phyloP scores from a whole-genome alignment of 306 rosid genomes.

The Castanopsis chinensis region DNA sequence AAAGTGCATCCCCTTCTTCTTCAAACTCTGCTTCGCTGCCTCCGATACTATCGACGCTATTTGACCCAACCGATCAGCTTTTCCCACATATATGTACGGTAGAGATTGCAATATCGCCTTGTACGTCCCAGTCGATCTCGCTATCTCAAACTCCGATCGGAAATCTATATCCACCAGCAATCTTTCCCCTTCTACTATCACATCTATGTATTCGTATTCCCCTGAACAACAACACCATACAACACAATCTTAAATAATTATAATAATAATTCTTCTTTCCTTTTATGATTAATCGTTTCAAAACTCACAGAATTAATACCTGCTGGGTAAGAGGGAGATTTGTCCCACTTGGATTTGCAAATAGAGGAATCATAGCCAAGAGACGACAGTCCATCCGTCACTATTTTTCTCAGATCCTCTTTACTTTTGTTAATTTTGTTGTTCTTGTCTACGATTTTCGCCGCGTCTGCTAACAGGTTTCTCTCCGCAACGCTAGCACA shows the following conservation, averaged over 20 bases:
- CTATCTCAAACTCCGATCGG: conserved; percentile 93
- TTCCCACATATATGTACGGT: conserved; percentile 84
- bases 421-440: conserved; percentile 57
- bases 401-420: conserved; percentile 70
- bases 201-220: conserved; percentile 91
- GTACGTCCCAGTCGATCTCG: conserved; percentile 83
- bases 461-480: conserved; percentile 81
- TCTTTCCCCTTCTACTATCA: conserved; percentile 68
- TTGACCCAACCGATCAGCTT: conserved; percentile 75
- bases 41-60: conserved; percentile 72
- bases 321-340: conserved; percentile 67
- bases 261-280: not conserved
- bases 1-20: conserved; percentile 95
- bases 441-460: conserved; percentile 79
- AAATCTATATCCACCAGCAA: conserved; percentile 82
- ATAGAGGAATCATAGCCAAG: conserved; percentile 78
- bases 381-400: conserved; percentile 56
- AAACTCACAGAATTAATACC: conserved; percentile 38
- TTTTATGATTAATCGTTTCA: not conserved
- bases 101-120: conserved; percentile 75
- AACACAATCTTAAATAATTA: no score
- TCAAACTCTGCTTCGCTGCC: conserved; percentile 81
- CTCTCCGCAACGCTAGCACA: conserved; percentile 82
- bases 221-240: conserved; percentile 42
- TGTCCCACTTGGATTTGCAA: conserved; percentile 94